Conservation (phyloP, 306 rosid species). For the Biancaea sappan region DNA sequence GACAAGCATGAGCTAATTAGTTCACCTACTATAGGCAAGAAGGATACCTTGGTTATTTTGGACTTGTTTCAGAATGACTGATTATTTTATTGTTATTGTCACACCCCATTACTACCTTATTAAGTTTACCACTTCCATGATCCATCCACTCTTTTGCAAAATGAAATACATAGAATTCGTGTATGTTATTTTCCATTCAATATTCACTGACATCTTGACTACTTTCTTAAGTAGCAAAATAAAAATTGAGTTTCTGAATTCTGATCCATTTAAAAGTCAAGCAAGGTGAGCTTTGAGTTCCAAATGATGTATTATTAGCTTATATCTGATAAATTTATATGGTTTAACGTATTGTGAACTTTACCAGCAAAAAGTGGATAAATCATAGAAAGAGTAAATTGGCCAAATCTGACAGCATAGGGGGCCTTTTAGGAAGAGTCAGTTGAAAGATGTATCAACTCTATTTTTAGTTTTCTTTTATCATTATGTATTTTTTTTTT, state of each 20-base stretch:
- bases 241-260: too few relatives aligned
- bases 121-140: too few relatives aligned
- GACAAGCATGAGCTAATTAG: too few relatives aligned
- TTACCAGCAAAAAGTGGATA: not conserved
- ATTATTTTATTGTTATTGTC: not conserved
- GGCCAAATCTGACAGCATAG: not conserved
- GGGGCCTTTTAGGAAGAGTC: not conserved
- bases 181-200: not conserved
- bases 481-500: too few relatives aligned
- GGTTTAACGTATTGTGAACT: not conserved
- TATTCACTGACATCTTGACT: too few relatives aligned
- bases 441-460: too few relatives aligned
- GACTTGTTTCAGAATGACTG: not conserved
- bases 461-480: too few relatives aligned
- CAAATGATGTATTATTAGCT: not conserved
- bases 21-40: not conserved
- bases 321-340: not conserved
- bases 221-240: too few relatives aligned
- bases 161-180: too few relatives aligned
- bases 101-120: too few relatives aligned
- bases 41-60: not conserved
- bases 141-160: too few relatives aligned
- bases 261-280: too few relatives aligned
- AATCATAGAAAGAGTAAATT: not conserved
- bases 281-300: not conserved